Conservation (phyloP, 2,329 filamentous ascomycete species). For the Tolypocladium tundrense region DNA sequence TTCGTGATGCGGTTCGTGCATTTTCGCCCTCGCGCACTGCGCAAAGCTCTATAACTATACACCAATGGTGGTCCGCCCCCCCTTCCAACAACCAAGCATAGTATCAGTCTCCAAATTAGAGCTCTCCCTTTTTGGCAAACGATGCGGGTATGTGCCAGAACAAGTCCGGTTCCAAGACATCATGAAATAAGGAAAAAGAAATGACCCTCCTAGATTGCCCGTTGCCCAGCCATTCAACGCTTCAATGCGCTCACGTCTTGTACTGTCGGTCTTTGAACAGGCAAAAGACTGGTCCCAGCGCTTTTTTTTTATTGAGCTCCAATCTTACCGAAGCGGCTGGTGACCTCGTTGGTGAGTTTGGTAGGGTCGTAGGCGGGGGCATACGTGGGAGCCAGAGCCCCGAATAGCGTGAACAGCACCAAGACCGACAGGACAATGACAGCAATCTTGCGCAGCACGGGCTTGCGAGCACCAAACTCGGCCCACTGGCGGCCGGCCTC, state of each 20-base stretch:
- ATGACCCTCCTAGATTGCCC: slow-evolving; percentile 19
- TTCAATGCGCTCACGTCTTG: slow-evolving; percentile 4
- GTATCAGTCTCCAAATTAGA: slow-evolving; percentile 7
- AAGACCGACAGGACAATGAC: slow-evolving; percentile 55
- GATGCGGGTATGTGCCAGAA: slow-evolving; percentile 14
- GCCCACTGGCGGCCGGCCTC: slow-evolving; percentile 72
- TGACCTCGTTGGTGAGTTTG: slow-evolving; percentile 36
- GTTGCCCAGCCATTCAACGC: slow-evolving; percentile 18
- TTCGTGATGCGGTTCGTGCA: slow-evolving; percentile 24
- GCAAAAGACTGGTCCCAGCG: too few species aligned
- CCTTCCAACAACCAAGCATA: slow-evolving; percentile 16
- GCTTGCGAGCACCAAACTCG: slow-evolving; percentile 71
- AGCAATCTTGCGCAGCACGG: slow-evolving; percentile 67
- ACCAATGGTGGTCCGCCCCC: slow-evolving; percentile 14
- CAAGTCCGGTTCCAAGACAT: slow-evolving; percentile 11
- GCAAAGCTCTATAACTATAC: slow-evolving; percentile 27
- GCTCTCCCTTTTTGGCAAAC: slow-evolving; percentile 10
- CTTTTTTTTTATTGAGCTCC: slow-evolving; percentile 4
- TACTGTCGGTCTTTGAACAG: background rate
- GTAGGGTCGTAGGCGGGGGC: slow-evolving; percentile 43
- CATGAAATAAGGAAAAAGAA: slow-evolving; percentile 10
- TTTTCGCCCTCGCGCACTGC: slow-evolving; percentile 24
- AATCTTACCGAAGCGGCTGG: slow-evolving; percentile 36
- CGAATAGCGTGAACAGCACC: slow-evolving; percentile 60
- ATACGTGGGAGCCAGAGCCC: slow-evolving; percentile 53